Evolutionary conservation across 2,329 filamentous ascomycete genomes (phyloP).

Genomic region (Fusarium avenaceum): DNA sequence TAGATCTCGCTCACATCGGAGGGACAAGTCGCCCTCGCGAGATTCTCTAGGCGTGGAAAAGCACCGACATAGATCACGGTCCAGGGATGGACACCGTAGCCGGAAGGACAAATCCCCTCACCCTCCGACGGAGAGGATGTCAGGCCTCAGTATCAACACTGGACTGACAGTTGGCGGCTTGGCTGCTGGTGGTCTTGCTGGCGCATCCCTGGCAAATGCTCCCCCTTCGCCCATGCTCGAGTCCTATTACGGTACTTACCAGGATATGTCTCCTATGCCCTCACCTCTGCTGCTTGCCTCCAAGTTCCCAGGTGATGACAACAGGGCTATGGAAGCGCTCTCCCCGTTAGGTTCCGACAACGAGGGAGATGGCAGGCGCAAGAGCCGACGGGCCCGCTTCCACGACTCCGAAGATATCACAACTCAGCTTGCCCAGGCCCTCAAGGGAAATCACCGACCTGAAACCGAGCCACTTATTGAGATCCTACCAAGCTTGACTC

Average conservation of each 20-base stretch:
- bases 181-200: slow-evolving; percentile 48
- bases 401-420: slow-evolving; percentile 88
- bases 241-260: slow-evolving; percentile 93
- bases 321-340: slow-evolving; percentile 62
- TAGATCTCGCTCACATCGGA: slow-evolving; percentile 39
- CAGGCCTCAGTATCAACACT: slow-evolving; percentile 64
- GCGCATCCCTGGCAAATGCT: slow-evolving; percentile 66
- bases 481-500: slow-evolving; percentile 85
- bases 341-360: slow-evolving; percentile 66
- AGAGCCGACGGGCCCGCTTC: slow-evolving; percentile 76
- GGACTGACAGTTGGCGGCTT: slow-evolving; percentile 49
- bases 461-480: slow-evolving; percentile 81
- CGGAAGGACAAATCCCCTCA: slow-evolving; percentile 60
- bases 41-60: slow-evolving; percentile 29
- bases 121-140: slow-evolving; percentile 65
- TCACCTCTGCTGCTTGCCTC: slow-evolving; percentile 76
- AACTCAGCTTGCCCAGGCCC: slow-evolving; percentile 78
- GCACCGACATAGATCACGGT: slow-evolving; percentile 34
- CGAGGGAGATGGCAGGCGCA: slow-evolving; percentile 59
- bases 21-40: slow-evolving; percentile 44
- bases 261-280: slow-evolving; percentile 94
- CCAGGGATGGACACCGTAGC: slow-evolving; percentile 37
- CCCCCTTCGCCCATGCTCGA: slow-evolving; percentile 89
- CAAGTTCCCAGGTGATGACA: slow-evolving; percentile 63
- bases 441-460: slow-evolving; percentile 74